Evolutionary conservation across 1,284 basidiomycete species (phyloP).

Genomic region (Microbotryum silenes-acaulis): DNA sequence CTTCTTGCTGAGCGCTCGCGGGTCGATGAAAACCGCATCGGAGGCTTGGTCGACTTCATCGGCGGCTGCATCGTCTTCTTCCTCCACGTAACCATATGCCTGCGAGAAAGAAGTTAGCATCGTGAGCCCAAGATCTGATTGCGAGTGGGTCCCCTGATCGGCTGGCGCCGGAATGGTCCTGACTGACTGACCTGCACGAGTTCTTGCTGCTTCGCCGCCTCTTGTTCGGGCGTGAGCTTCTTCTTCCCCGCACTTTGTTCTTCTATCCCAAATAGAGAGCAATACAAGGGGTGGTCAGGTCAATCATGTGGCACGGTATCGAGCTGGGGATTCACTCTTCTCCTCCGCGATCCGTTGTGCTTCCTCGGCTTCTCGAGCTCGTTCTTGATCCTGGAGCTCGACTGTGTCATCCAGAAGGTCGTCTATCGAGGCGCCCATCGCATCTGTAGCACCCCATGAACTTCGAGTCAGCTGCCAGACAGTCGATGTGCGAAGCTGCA

Average conservation of each 20-base stretch:
- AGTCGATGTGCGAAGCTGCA: not conserved
- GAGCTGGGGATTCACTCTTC: not conserved
- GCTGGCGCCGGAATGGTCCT: too few species aligned
- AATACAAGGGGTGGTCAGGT: not conserved
- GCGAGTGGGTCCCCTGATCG: not conserved
- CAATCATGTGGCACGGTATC: too few species aligned
- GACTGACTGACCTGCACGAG: constrained; percentile 12
- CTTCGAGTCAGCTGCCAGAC: not conserved
- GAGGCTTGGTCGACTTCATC: constrained; percentile 8
- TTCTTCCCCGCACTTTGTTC: not conserved
- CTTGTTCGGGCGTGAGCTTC: constrained; percentile 20
- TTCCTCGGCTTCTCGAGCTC: constrained; percentile 11
- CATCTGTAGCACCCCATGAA: constrained; percentile 2
- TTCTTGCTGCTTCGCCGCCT: constrained; percentile 16
- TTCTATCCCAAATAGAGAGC: not conserved
- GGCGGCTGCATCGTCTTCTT: constrained; percentile 13
- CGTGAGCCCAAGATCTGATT: not conserved
- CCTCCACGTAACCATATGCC: constrained; percentile 25
- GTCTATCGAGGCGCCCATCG: constrained; percentile 1
- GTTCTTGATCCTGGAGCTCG: constrained; percentile 5
- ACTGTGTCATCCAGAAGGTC: constrained; percentile 14
- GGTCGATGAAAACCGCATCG: constrained; percentile 9
- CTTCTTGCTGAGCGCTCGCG: constrained; percentile 19
- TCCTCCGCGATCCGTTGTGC: constrained; percentile 1
- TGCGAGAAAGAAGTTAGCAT: not conserved